Base-by-base conservation (phyloP, 495 filamentous ascomycete genomes). In the Collariella sp. region DNA sequence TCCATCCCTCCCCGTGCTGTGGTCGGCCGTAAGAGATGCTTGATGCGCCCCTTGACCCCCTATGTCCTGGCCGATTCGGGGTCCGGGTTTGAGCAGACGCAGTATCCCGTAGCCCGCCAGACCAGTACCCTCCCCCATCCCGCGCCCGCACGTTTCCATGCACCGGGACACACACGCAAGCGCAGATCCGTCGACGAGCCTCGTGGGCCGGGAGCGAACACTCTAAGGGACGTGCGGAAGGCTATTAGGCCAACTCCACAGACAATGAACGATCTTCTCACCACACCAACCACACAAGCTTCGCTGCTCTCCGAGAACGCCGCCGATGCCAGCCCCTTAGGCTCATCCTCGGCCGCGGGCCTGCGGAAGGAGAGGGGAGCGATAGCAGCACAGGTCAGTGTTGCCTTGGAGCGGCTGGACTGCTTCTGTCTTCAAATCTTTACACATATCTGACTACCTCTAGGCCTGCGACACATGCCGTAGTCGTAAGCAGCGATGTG, bases 401-500 rank as follows among this genome's bases (percentile, higher is more conserved):
- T 29, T 52, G 33, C 24, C 20, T n/a, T 31, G 3, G 15, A 5
- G 7, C 23, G 9, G 19, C 18, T 33, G 24, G 13, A 11, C 23
- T 2, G 16, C 20, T 20, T 7, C 11, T 13, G 4, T 16, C 22
- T 3, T 18, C 24, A 7, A 31, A 23, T 19, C 11, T 16, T 11
- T 24, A 16, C 19, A 2, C 0, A 3, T 31, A 6, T 45, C 43
- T 45, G 15, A 45, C 24, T 5, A 12, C n/a, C 19, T 24, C 51
- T 35, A 62, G 87, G 89, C 60, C 22, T 95, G 89, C 70, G 87
- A 90, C 72, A 93, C 88, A 26, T 95, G 89, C 65, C 77, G 89
- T 46, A 74, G 79, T 43, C 79, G 89, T 34, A 95, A 95, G 76
- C 91, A 93, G 68, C 90, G 88, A 72, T 95, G 89, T 66, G 89